A percentile compares a stretch with the other conserved stretches of the same genome.
Conservation (phyloP, 164 flowering plant species). For the Nelumbo lutea region DNA sequence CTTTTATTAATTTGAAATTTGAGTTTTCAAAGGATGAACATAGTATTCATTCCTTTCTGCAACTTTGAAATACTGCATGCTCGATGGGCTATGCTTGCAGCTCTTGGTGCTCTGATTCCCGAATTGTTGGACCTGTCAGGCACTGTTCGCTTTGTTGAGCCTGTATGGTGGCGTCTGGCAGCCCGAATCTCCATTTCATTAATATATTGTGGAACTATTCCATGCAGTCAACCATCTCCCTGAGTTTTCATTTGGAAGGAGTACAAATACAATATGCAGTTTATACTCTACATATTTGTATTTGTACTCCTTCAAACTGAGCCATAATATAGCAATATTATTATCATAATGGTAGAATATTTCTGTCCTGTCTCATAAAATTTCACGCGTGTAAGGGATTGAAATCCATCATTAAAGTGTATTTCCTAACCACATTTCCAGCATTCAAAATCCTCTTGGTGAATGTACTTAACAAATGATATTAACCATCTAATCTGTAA, state of each 20-base stretch:
- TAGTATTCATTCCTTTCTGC: slow-evolving; percentile 14
- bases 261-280: no score
- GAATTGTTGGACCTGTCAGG: slow-evolving; percentile 68
- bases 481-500: not conserved
- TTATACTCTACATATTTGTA: no score
- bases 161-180: slow-evolving; percentile 98
- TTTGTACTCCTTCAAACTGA: no score
- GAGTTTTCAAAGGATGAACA: not conserved
- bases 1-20: not conserved
- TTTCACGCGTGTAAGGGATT: no score
- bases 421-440: no score
- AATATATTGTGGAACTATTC: not conserved
- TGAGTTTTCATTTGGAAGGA: not conserved
- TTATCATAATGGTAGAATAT: not conserved
- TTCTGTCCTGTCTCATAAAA: no score
- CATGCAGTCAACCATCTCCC: not conserved
- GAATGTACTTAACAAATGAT: not conserved
- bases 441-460: not conserved
- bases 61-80: slow-evolving; percentile 96
- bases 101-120: slow-evolving; percentile 88
- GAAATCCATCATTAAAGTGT: no score
- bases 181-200: slow-evolving; percentile 39
- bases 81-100: slow-evolving; percentile 98
- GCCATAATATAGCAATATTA: no score
- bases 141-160: slow-evolving; percentile 76